phyloP scores from a whole-genome alignment of 495 filamentous ascomycete genomes.

The Cryomyces minteri region DNA sequence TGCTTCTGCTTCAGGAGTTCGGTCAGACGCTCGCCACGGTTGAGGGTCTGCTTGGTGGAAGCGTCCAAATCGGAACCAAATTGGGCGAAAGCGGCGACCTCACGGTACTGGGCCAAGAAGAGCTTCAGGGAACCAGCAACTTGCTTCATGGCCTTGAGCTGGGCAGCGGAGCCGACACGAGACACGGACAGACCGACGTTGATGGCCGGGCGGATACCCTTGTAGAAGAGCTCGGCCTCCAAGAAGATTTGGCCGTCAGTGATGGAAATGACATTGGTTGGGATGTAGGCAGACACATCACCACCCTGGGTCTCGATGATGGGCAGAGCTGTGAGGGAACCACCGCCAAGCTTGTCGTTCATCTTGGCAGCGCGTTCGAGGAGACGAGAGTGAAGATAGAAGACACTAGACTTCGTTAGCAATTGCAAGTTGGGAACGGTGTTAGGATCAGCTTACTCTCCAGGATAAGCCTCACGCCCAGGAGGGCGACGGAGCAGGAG shows the following conservation, averaged over 20 bases:
- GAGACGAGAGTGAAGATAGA: constrained; percentile 99
- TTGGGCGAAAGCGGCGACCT: constrained; percentile 98
- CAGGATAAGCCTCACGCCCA: constrained; percentile 98
- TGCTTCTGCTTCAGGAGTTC: constrained; percentile 99
- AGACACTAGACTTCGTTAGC: constrained; percentile 40
- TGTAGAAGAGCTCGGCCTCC: constrained; percentile 99
- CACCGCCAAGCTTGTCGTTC: constrained; percentile 87
- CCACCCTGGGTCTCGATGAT: constrained; percentile 99
- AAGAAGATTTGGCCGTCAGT: constrained; percentile 99
- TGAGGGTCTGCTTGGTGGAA: constrained; percentile 95
- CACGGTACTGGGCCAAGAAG: constrained; percentile 99
- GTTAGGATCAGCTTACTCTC: constrained; percentile 40
- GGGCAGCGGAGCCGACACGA: constrained; percentile 97
- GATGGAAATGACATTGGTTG: constrained; percentile 99
- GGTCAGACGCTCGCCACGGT: constrained; percentile 96
- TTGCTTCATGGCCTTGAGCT: constrained; percentile 99
- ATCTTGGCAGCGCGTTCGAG: constrained; percentile 99
- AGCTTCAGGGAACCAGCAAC: constrained; percentile 98
- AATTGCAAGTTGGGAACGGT: not conserved
- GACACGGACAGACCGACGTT: constrained; percentile 99
- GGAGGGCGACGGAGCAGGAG: constrained; percentile 96
- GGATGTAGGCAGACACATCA: constrained; percentile 99
- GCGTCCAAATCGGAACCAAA: constrained; percentile 99
- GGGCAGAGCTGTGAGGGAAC: constrained; percentile 92
- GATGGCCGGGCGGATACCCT: constrained; percentile 99